phyloP scores from a whole-genome alignment of 805 yeast genomes.

The Wickerhamiella spandovensis region DNA sequence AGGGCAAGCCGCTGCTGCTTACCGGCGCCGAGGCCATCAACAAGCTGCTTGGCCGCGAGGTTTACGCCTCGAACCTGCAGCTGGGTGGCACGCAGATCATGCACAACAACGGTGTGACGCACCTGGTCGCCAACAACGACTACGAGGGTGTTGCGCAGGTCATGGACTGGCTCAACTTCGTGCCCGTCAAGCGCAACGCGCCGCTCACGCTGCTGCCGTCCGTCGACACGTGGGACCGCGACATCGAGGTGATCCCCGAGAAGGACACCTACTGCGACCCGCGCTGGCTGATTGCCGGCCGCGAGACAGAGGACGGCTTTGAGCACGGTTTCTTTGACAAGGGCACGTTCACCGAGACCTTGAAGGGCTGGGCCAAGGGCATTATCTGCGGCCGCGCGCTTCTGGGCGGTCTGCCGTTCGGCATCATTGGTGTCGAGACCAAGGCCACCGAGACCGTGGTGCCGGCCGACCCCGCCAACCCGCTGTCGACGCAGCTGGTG shows the following conservation, averaged over 20 bases:
- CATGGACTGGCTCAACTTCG: conserved; percentile 87
- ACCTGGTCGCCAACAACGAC: conserved; percentile 92
- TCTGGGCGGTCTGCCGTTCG: conserved; percentile 96
- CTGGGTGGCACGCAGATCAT: conserved; percentile 98
- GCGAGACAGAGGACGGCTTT: conserved; percentile 53
- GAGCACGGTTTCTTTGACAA: conserved; percentile 86
- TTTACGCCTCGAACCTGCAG: conserved; percentile 90
- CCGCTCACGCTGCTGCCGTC: conserved; percentile 65
- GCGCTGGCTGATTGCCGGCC: conserved; percentile 89
- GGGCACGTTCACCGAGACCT: conserved; percentile 87
- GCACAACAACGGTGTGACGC: conserved; percentile 98
- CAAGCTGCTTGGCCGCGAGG: conserved; percentile 93
- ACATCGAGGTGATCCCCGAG: conserved; percentile 65
- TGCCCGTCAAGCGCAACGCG: conserved; percentile 79
- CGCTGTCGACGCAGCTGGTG: conserved; percentile 75
- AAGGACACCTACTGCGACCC: conserved; percentile 72
- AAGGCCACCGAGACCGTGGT: conserved; percentile 74
- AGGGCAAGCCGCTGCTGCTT: conserved; percentile 95
- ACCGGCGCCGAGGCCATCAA: conserved; percentile 99
- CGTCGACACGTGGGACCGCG: conserved; percentile 88
- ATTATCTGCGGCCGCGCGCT: conserved; percentile 98
- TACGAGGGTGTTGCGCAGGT: conserved; percentile 92
- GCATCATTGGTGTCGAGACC: conserved; percentile 94
- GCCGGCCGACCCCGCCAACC: conserved; percentile 99
- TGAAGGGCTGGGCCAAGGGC: conserved; percentile 97